These are phyloP conservation scores for Pinus albicaulis DNA, from an alignment of 75 land plant species.

Conservation along the genomic window DNA sequence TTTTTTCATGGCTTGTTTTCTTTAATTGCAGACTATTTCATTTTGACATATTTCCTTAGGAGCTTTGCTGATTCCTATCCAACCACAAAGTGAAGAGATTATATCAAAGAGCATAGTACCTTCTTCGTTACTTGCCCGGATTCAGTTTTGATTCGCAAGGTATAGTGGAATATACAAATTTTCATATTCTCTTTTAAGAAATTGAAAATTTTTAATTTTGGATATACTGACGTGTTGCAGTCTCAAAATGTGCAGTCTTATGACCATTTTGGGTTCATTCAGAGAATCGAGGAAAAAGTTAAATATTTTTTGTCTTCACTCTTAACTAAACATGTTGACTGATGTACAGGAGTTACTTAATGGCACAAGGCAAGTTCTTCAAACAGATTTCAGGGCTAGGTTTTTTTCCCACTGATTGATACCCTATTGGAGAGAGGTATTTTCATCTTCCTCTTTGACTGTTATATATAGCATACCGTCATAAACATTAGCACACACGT, in stretches of 20 bases:
- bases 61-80: conserved; percentile 87
- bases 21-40: conserved; percentile 79
- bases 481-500: not conserved
- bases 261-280: not conserved
- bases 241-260: not conserved
- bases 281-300: not conserved
- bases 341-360: conserved; percentile 75
- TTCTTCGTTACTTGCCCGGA: conserved; percentile 93
- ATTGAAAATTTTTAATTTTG: not conserved
- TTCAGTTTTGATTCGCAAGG: conserved; percentile 97
- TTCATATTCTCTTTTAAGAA: not conserved
- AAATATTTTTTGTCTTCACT: not conserved
- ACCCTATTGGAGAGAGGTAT: conserved; percentile 96
- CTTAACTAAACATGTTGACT: not conserved
- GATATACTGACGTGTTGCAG: not conserved
- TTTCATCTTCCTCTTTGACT: not conserved
- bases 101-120: conserved; percentile 96
- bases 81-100: conserved; percentile 92
- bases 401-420: conserved; percentile 88
- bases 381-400: conserved; percentile 86
- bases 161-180: conserved; percentile 16
- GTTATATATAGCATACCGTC: not conserved
- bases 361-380: conserved; percentile 85
- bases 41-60: conserved; percentile 84
- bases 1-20: not conserved